Evolutionary conservation across 192 early-diverging fungal genomes (phyloP), one percentile per base, ranked within the genome.

Genomic region (Rhizophagus clarus): DNA sequence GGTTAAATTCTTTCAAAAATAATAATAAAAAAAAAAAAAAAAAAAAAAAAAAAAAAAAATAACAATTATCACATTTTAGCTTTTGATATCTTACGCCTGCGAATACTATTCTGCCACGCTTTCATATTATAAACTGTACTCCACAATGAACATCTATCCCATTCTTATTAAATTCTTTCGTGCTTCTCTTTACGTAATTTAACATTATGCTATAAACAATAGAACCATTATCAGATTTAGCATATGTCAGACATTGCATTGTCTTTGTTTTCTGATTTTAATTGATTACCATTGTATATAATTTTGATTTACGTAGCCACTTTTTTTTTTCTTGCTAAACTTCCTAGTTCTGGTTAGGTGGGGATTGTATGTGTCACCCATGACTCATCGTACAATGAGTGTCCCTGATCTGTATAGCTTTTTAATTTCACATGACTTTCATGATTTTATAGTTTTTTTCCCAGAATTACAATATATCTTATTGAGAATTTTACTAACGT

Each of bases 211-310:
- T 28, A 66, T 66, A 31, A 66, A 66, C 63, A 66, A 66, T 66
- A 66, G 63, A 26, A 26, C 24, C 29, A 66, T 66, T 66, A 66
- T 66, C 63, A 66, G 63, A 66, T 66, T 66, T 66, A 66, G n/a
- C 63, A 66, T 66, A 66, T 66, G 63, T 66, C 63, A 66, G 26
- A 56, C 24, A 66, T 66, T 31, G 28, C 63, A 66, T 66, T 66
- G 63, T 66, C 63, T 66, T 66, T 66, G 63, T 66, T 31, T 66
- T 56, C 17, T 56, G 42, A 45, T 45, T 45, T 45, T 45, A 45
- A 12, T 45, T 45, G 42, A 45, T 45, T 10, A 10, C 42, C 42
- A 45, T 45, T 45, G 42, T 45, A 45, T 45, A 45, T 45, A 45
- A 45, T 20, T 47, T 56, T 56, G 49, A 56, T 20, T 56, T 15